Evolutionary conservation across 2,329 filamentous ascomycete genomes (phyloP), one percentile per base, ranked within the genome.

Genomic region (Dothideomycetes sp.): DNA sequence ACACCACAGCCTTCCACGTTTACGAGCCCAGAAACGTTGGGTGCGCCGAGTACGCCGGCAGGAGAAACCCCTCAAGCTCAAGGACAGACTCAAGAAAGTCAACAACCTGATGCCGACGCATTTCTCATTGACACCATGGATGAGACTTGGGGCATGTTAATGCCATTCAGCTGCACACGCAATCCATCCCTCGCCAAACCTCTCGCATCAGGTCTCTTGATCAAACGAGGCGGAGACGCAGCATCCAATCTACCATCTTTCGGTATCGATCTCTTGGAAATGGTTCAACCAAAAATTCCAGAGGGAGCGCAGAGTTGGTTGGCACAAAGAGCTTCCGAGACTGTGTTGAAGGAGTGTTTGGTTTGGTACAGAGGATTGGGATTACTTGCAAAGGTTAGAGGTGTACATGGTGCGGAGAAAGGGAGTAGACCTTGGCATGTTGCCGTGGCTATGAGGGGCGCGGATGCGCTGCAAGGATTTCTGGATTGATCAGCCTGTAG

Each of bases 381-480:
- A 0, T 75, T 82, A 13, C 56, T 91, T 50, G 82, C 82, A 2
- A 71, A 77, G 47, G 73, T 78, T 16, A 74, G 80, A 45, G 82
- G 56, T 61, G 76, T 59, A 52, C 65, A 78, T 53, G 71, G 76
- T 52, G 60, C 69, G 45, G 66, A 76, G 34, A 76, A 79, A 53
- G 64, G 63, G 12, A 69, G 78, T n/a, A 64, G 82, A 51, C 84
- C 84, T 13, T 85, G 84, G 81, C 84, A 89, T 66, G 65, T 89
- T 45, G 80, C 77, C 10, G 80, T 75, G 13, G 82, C 78, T 2
- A 73, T 82, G 59, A 81, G 80, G 61, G 81, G 74, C 2, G 77
- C 78, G 4, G 68, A 74, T 55, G 79, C 73, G 15, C 59, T 89
- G 54, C 53, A 51, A 6, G 46, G 46, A 19, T 48, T 48, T 29